Conservation (phyloP, 176 grass and related monocot genomes). For the Typha latifolia region DNA sequence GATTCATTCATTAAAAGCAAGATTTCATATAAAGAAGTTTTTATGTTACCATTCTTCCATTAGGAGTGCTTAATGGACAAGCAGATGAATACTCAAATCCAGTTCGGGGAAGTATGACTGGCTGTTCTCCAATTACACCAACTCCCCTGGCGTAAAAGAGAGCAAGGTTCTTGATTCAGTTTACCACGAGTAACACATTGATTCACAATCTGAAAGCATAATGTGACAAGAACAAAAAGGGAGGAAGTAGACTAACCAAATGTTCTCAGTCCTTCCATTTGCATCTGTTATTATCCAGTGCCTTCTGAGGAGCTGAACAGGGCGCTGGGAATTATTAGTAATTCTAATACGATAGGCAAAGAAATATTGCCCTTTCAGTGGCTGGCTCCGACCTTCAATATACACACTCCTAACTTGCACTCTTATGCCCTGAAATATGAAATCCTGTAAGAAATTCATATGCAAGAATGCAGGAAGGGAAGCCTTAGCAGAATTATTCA, state of each 20-base stretch:
- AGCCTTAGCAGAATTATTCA: too few relatives aligned
- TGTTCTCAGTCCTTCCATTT: constrained; percentile 65
- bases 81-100: constrained; percentile 73
- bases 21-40: neutral
- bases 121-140: constrained; percentile 69
- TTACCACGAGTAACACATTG: neutral
- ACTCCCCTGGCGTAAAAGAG: constrained; percentile 36
- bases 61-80: constrained; percentile 63
- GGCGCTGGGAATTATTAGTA: constrained; percentile 56
- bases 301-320: constrained; percentile 70
- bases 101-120: constrained; percentile 63
- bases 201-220: neutral
- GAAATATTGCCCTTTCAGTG: constrained; percentile 71
- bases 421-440: constrained; percentile 51
- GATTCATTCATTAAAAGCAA: neutral
- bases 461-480: constrained; percentile 12
- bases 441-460: constrained; percentile 1
- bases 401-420: constrained; percentile 91
- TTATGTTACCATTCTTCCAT: constrained; percentile 57
- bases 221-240: neutral
- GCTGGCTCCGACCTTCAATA: constrained; percentile 67
- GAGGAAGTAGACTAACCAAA: constrained; percentile 44
- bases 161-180: constrained; percentile 4
- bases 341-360: constrained; percentile 86
- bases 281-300: constrained; percentile 78